Evolutionary conservation across 345 rosid genomes (phyloP).

Genomic region (Gossypium herbaceum): DNA sequence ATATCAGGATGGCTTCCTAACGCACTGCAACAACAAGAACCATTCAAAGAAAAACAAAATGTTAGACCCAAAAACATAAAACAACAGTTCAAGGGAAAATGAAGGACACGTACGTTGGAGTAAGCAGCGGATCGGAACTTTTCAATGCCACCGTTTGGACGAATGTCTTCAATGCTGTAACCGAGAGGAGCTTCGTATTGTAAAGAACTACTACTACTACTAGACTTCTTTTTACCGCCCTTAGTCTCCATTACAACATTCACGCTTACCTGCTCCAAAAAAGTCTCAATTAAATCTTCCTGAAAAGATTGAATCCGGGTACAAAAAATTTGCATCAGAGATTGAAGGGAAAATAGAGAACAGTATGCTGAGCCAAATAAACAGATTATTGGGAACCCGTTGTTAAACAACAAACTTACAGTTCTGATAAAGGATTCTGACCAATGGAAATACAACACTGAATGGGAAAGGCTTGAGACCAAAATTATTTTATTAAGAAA

Average conservation of each 20-base stretch:
- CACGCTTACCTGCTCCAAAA: conserved; percentile 34
- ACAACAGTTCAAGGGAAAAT: neutral
- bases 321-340: neutral
- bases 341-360: neutral
- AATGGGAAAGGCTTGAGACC: neutral
- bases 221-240: conserved; percentile 53
- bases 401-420: too few species aligned
- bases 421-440: neutral
- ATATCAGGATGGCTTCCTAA: conserved; percentile 84
- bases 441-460: neutral
- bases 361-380: neutral
- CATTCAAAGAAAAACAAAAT: neutral
- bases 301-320: neutral
- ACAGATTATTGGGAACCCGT: neutral
- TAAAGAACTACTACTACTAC: conserved; percentile 29
- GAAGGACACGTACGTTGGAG: conserved; percentile 47
- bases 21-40: conserved; percentile 44
- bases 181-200: conserved; percentile 79
- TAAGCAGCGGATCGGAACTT: conserved; percentile 85
- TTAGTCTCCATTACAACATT: conserved; percentile 78
- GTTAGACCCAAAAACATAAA: neutral
- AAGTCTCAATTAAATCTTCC: neutral
- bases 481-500: neutral
- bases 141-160: conserved; percentile 79
- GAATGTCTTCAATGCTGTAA: conserved; percentile 88